A percentile compares a stretch with the other conserved stretches of the same genome.
phyloP scores from a whole-genome alignment of 129 eudicot species.

The Heracleum sosnowskyi region DNA sequence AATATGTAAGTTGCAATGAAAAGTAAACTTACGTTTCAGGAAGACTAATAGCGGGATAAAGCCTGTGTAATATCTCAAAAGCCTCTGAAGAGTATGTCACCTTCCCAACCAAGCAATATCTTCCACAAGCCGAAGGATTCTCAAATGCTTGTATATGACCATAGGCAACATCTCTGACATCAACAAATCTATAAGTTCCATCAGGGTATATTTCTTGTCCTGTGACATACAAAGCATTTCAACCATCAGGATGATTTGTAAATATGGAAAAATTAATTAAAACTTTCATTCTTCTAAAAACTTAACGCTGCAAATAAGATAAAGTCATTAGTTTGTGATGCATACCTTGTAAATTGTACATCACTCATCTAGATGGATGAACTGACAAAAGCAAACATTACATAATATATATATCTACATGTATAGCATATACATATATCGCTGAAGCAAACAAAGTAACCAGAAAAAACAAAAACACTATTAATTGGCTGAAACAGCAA shows the following conservation, averaged over 20 bases:
- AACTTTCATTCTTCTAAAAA: neutral
- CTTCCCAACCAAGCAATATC: slow-evolving; percentile 32
- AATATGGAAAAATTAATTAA: neutral
- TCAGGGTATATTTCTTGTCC: slow-evolving; percentile 22
- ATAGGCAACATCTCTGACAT: slow-evolving; percentile 47
- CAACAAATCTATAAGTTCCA: slow-evolving; percentile 29
- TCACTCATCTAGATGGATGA: neutral
- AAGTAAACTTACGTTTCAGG: slow-evolving; percentile 27
- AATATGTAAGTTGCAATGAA: too few relatives aligned
- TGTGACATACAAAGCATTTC: slow-evolving; percentile 11
- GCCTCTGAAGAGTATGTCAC: slow-evolving; percentile 19
- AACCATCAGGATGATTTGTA: neutral
- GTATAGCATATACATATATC: neutral
- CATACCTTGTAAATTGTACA: neutral
- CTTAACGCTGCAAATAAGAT: too few relatives aligned
- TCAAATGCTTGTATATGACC: slow-evolving; percentile 51
- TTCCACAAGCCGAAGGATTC: slow-evolving; percentile 37
- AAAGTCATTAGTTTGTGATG: too few relatives aligned
- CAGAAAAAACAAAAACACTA: neutral
- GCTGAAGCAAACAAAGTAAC: too few relatives aligned
- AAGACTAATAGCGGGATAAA: slow-evolving; percentile 34
- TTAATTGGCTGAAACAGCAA: neutral
- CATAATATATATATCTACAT: too few relatives aligned
- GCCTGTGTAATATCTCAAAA: slow-evolving; percentile 23
- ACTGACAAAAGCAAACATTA: neutral